Evolutionary conservation across 768 basidiomycete genomes (phyloP).

Genomic region (Trametes elegans): DNA sequence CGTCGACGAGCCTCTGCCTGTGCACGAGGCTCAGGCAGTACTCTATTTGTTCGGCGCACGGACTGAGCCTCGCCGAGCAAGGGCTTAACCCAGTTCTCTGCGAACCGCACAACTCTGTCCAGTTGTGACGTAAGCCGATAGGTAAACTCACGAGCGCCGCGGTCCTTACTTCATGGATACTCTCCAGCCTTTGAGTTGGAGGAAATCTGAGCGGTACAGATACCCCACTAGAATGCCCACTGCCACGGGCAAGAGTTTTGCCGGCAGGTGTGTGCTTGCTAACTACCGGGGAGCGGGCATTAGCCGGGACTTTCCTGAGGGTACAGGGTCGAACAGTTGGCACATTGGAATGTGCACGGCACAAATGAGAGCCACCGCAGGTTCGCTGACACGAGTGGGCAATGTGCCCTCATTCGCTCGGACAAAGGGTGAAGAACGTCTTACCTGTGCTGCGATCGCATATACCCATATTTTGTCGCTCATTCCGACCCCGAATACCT

Average conservation of each 20-base stretch:
- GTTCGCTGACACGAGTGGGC: not conserved
- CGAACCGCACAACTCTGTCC: slow-evolving; percentile 44
- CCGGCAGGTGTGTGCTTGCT: slow-evolving; percentile 62
- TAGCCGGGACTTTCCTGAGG: too few relatives aligned
- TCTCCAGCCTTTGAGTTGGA: slow-evolving; percentile 78
- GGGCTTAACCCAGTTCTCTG: slow-evolving; percentile 58
- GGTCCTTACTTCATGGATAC: slow-evolving; percentile 44
- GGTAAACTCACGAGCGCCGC: not conserved
- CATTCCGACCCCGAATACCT: slow-evolving; percentile 69
- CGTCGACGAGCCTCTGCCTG: slow-evolving; percentile 21
- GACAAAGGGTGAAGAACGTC: slow-evolving; percentile 17
- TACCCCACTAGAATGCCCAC: slow-evolving; percentile 71
- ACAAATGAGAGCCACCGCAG: not conserved
- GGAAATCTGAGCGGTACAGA: slow-evolving; percentile 80
- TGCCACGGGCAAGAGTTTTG: slow-evolving; percentile 57
- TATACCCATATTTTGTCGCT: slow-evolving; percentile 79
- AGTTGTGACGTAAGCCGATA: not conserved
- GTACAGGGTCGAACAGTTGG: not conserved
- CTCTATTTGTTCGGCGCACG: slow-evolving; percentile 68
- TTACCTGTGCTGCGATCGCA: slow-evolving; percentile 71
- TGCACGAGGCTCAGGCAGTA: slow-evolving; percentile 56
- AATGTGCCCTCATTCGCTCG: too few relatives aligned
- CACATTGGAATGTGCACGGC: too few relatives aligned
- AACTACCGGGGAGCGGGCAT: too few relatives aligned
- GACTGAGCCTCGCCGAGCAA: slow-evolving; percentile 63